These are phyloP conservation scores for Isochrysis galbana DNA, from an alignment of 78 protist genomes.

Conservation along the genomic window DNA sequence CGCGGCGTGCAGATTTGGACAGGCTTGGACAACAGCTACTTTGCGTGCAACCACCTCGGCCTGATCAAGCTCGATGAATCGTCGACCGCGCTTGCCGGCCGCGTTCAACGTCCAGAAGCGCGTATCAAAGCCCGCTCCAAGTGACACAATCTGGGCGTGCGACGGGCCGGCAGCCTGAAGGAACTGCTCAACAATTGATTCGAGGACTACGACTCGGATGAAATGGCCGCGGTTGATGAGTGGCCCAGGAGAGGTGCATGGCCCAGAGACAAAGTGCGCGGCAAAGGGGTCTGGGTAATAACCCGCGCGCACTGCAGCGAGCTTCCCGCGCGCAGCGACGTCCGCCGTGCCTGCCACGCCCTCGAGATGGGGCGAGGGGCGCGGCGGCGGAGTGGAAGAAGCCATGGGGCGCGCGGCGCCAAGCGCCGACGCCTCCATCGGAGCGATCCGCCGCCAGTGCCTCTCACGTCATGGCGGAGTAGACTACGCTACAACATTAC, in stretches of 20 bases:
- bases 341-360: background rate
- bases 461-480: too few relatives aligned
- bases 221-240: background rate
- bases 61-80: conserved; percentile 2
- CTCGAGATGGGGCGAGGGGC: too few relatives aligned
- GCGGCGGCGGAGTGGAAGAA: too few relatives aligned
- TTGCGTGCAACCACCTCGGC: background rate
- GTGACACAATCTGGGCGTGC: background rate
- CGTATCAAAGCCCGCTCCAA: conserved; percentile 37
- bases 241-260: background rate
- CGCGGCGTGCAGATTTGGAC: background rate
- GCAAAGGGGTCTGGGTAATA: background rate
- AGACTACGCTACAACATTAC: too few relatives aligned
- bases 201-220: background rate
- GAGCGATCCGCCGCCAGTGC: too few relatives aligned
- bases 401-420: too few relatives aligned
- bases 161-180: background rate
- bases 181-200: background rate
- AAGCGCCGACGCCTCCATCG: too few relatives aligned
- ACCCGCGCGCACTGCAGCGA: background rate
- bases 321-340: background rate
- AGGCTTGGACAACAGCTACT: background rate
- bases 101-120: background rate
- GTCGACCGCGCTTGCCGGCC: background rate
- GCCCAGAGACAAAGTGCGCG: background rate